Base-by-base conservation (phyloP, 192 early-diverging fungal genomes). In the Backusella liffmaniae region DNA sequence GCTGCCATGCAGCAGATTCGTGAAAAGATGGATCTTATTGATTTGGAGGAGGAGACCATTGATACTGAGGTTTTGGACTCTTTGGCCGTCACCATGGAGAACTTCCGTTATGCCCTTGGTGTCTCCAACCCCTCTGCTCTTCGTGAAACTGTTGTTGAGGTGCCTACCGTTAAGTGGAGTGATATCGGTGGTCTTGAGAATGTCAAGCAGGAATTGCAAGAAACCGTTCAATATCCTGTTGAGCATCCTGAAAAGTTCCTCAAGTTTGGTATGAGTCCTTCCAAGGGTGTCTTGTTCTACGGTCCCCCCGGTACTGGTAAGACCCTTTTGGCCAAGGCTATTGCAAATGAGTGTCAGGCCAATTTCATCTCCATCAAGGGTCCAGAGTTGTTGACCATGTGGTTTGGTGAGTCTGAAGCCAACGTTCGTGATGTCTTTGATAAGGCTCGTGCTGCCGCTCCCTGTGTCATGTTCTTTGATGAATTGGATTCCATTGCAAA, bases 381-480 rank as follows among this genome's bases (percentile, higher is more conserved):
- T 74, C 98, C 98, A 39, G 98, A 99, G 84, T 87, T 99, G 70
- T 90, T 99, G 73, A 98, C 96, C 71, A 99, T 98, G 98, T 99
- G 96, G 96, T 98, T 99, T 80, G 98, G 98, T 86, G 98, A 99
- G 86, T 98, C 96, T 12, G 98, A 99, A 83, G 96, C 97, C 75
- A 98, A 98, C 79, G 98, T 98, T 44, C 96, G 98, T 72, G 96
- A 98, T 84, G 97, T 99, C 53, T 99, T 99, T 88, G 97, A 98
- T 88, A 97, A 98, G 89, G 98, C 97, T 18, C 92, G 97, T 74
- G 95, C 97, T 4, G 97, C 97, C 44, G 94, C 97, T 3, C 98
- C 98, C 26, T 99, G 98, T 84, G 98, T 99, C 42, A 96, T 99
- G 96, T 99, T 99, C 95, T 99, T 99, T 91, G 98, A 99, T 76